Conservation (phyloP, 495 filamentous ascomycete genomes). For the Aspergillus haitiensis region DNA sequence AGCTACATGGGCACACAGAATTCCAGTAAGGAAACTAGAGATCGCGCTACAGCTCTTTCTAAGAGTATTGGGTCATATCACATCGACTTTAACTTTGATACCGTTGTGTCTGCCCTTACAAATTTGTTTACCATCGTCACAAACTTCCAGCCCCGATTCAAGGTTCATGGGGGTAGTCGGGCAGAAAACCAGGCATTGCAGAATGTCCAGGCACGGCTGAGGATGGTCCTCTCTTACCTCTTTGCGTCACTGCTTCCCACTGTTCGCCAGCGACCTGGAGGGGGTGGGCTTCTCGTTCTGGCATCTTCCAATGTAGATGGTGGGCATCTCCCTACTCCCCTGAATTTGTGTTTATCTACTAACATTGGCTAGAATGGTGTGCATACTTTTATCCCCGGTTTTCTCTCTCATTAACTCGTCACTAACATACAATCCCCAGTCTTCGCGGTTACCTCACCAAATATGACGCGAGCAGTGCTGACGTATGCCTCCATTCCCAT, state of each 20-base stretch:
- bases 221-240: slow-evolving; percentile 80
- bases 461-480: slow-evolving; percentile 62
- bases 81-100: slow-evolving; percentile 74
- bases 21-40: slow-evolving; percentile 67
- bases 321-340: slow-evolving; percentile 13
- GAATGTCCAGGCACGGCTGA: slow-evolving; percentile 74
- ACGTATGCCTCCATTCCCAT: slow-evolving; percentile 38
- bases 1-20: slow-evolving; percentile 81
- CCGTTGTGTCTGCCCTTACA: slow-evolving; percentile 54
- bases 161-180: slow-evolving; percentile 61
- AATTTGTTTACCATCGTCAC: slow-evolving; percentile 56
- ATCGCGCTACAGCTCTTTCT: slow-evolving; percentile 67
- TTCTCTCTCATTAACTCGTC: neutral
- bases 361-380: slow-evolving; percentile 37
- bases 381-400: slow-evolving; percentile 8
- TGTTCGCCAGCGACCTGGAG: slow-evolving; percentile 50
- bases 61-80: slow-evolving; percentile 73
- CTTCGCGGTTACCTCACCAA: slow-evolving; percentile 73
- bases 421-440: slow-evolving; percentile 22
- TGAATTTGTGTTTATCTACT: slow-evolving; percentile 7
- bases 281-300: slow-evolving; percentile 63
- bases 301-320: slow-evolving; percentile 60
- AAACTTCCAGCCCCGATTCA: slow-evolving; percentile 63
- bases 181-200: slow-evolving; percentile 71
- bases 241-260: slow-evolving; percentile 69